Conservation (phyloP, 176 grass and related monocot genomes). For the Thinopyrum elongatum region DNA sequence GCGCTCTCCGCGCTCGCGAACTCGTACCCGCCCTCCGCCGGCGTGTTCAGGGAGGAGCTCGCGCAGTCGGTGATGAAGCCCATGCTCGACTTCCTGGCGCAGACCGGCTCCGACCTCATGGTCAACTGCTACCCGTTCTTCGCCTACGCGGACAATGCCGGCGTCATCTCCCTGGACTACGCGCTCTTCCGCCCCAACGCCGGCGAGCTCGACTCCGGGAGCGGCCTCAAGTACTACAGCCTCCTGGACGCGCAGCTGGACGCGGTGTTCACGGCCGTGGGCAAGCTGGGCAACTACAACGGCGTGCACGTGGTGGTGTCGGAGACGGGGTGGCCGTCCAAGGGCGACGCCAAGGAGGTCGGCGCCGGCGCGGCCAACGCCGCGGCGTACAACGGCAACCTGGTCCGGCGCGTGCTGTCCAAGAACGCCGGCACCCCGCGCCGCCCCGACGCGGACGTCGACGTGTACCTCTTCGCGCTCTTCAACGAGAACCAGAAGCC, state of each 20-base stretch:
- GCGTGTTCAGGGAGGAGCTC: slow-evolving; percentile 67
- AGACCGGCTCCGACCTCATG: slow-evolving; percentile 65
- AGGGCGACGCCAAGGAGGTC: slow-evolving; percentile 60
- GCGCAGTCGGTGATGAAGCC: slow-evolving; percentile 67
- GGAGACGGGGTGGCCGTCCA: slow-evolving; percentile 95
- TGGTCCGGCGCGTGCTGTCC: slow-evolving; percentile 74
- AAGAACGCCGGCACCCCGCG: slow-evolving; percentile 72
- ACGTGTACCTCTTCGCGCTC: slow-evolving; percentile 90
- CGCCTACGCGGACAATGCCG: slow-evolving; percentile 68
- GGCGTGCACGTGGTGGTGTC: slow-evolving; percentile 69
- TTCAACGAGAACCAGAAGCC: slow-evolving; percentile 99
- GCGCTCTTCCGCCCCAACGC: slow-evolving; percentile 94
- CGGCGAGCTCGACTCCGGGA: slow-evolving; percentile 53
- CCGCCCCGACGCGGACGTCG: slow-evolving; percentile 70
- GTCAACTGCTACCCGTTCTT: slow-evolving; percentile 94
- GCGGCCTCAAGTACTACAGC: slow-evolving; percentile 72
- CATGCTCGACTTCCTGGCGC: slow-evolving; percentile 67
- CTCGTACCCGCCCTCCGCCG: slow-evolving; percentile 79
- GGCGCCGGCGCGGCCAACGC: slow-evolving; percentile 58
- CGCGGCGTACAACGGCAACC: slow-evolving; percentile 87
- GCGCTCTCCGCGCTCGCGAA: slow-evolving; percentile 68
- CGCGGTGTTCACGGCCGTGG: slow-evolving; percentile 73
- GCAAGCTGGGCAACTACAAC: slow-evolving; percentile 33
- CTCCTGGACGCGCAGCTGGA: slow-evolving; percentile 95
- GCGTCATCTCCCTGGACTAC: slow-evolving; percentile 80